Conservation (phyloP, 2,329 filamentous ascomycete genomes). For the Drechslera avenae region DNA sequence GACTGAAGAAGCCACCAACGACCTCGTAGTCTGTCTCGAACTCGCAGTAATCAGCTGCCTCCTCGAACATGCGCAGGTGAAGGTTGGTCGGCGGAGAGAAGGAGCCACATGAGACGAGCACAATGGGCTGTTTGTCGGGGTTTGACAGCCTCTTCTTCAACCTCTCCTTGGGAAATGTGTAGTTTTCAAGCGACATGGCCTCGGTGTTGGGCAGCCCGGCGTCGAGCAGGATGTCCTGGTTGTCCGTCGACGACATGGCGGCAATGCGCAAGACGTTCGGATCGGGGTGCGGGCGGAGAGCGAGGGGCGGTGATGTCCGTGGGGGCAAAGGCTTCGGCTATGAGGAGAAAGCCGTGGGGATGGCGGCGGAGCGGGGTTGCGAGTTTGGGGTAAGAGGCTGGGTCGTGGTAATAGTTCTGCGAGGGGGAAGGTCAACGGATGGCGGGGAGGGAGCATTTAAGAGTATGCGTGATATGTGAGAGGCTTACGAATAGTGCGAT, state of each 20-base stretch:
- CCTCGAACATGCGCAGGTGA: constrained; percentile 85
- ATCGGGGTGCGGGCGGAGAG: constrained; percentile 9
- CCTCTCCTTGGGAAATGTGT: constrained; percentile 66
- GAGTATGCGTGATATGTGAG: constrained; percentile 1
- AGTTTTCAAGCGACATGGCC: constrained; percentile 52
- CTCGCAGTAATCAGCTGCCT: constrained; percentile 79
- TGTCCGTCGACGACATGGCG: constrained; percentile 32
- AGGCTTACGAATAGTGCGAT: constrained; percentile 22
- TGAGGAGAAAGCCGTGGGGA: constrained; percentile 8
- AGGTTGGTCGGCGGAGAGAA: constrained; percentile 79
- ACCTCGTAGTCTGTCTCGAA: constrained; percentile 77
- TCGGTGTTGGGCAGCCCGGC: constrained; percentile 33
- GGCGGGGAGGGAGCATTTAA: constrained; percentile 20
- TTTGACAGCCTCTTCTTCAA: constrained; percentile 63
- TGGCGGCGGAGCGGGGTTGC: constrained; percentile 4
- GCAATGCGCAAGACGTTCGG: constrained; percentile 2
- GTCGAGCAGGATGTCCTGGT: constrained; percentile 28
- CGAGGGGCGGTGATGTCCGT: constrained; percentile 13
- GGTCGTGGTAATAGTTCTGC: constrained; percentile 13
- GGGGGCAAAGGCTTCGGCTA: constrained; percentile 15
- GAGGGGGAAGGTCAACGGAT: constrained; percentile 21
- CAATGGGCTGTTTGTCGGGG: constrained; percentile 64
- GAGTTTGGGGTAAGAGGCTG: constrained; percentile 4
- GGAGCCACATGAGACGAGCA: constrained; percentile 70
- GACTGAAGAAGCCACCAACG: constrained; percentile 81